Evolutionary conservation across 1,284 basidiomycete genomes (phyloP).

Genomic region (Puccinia novopanici): DNA sequence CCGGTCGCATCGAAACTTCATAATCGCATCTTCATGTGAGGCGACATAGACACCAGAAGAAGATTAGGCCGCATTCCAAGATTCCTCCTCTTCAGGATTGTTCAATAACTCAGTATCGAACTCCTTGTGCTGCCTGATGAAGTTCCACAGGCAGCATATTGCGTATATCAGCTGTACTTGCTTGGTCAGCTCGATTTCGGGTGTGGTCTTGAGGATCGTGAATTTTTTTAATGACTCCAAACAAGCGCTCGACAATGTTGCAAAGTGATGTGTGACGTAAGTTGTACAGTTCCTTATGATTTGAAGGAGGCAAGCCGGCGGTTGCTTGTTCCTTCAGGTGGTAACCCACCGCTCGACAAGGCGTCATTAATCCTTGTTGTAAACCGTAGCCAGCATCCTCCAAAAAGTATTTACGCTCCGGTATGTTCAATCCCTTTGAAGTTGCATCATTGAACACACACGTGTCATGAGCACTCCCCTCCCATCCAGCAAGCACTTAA

Average conservation of each 20-base stretch:
- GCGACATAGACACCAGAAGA: neutral
- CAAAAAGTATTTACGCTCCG: neutral
- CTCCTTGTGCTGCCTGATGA: neutral
- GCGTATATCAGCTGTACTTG: neutral
- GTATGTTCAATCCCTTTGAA: neutral
- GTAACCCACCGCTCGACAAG: conserved; percentile 59
- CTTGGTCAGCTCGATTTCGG: neutral
- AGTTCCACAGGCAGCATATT: conserved; percentile 1
- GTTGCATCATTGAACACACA: neutral
- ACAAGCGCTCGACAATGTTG: neutral
- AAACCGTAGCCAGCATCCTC: neutral
- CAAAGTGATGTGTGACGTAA: neutral
- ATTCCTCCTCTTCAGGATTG: neutral
- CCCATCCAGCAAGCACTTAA: neutral
- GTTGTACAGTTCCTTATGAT: neutral
- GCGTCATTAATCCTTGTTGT: conserved; percentile 53
- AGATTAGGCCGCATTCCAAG: too few species aligned
- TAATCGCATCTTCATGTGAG: neutral
- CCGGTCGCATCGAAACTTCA: neutral
- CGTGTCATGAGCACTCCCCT: too few species aligned
- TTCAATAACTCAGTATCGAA: neutral
- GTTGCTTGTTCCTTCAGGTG: conserved; percentile 59
- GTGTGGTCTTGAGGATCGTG: neutral
- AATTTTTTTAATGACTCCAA: neutral
- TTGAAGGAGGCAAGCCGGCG: neutral